phyloP scores from a whole-genome alignment of 768 basidiomycete species.

The Agaricus sinodeliciosus region DNA sequence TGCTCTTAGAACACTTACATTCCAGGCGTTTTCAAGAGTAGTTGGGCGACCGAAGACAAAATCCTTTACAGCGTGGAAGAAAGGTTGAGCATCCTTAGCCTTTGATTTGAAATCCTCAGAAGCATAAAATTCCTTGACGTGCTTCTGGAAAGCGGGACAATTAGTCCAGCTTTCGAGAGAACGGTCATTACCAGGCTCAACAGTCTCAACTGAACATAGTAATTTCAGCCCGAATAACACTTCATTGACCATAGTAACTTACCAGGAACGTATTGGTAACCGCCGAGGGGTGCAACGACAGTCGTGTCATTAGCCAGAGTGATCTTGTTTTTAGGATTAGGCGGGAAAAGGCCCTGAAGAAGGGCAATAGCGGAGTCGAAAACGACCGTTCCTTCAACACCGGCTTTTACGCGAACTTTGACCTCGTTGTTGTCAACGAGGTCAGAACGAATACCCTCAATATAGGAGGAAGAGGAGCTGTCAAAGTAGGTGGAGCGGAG shows the following conservation, averaged over 20 bases:
- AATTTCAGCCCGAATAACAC: not conserved
- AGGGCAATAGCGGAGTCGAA: conserved; percentile 83
- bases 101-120: conserved; percentile 63
- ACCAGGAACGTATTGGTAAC: conserved; percentile 87
- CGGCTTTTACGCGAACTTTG: conserved; percentile 74
- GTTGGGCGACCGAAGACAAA: conserved; percentile 65
- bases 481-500: conserved; percentile 65
- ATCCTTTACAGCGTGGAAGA: conserved; percentile 62
- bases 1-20: conserved; percentile 39
- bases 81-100: conserved; percentile 49
- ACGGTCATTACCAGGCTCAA: conserved; percentile 77
- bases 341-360: conserved; percentile 82
- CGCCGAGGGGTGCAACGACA: conserved; percentile 66
- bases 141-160: conserved; percentile 57
- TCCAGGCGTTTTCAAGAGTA: conserved; percentile 69
- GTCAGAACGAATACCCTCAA: conserved; percentile 56
- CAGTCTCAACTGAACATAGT: conserved; percentile 58
- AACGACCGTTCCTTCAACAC: conserved; percentile 79
- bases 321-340: conserved; percentile 65
- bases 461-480: conserved; percentile 60
- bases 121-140: conserved; percentile 50
- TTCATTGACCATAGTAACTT: conserved; percentile 14
- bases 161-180: conserved; percentile 76
- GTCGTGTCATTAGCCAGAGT: conserved; percentile 72
- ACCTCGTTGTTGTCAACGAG: conserved; percentile 70